A percentile compares a stretch with the other conserved stretches of the same genome.
phyloP scores from a whole-genome alignment of 1,284 basidiomycete genomes.

The Phellinidium pouzarii region DNA sequence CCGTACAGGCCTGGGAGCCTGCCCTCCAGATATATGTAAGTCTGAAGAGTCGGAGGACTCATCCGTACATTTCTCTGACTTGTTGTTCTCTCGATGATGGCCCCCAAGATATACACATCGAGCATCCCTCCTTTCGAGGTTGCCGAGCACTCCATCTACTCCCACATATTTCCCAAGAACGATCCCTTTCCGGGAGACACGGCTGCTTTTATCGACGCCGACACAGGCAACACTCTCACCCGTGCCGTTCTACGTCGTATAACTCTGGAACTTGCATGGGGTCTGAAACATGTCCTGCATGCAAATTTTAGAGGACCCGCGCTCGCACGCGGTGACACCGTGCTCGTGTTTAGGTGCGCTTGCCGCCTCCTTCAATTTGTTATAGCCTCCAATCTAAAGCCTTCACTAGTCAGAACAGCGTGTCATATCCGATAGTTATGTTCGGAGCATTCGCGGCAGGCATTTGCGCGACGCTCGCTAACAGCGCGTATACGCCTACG shows the following conservation, averaged over 20 bases:
- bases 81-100: too few species aligned
- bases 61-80: too few species aligned
- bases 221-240: constrained; percentile 48
- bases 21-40: too few species aligned
- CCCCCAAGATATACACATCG: constrained; percentile 27
- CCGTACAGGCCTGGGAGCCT: too few species aligned
- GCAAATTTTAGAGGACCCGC: constrained; percentile 35
- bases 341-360: constrained; percentile 40
- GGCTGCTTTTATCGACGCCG: constrained; percentile 64
- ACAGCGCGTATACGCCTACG: constrained; percentile 36
- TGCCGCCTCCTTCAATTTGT: too few species aligned
- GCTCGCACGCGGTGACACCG: constrained; percentile 22
- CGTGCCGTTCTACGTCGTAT: constrained; percentile 48
- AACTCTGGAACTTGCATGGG: constrained; percentile 50
- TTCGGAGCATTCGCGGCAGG: constrained; percentile 52
- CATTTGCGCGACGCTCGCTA: constrained; percentile 41
- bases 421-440: constrained; percentile 57
- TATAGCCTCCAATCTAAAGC: too few species aligned
- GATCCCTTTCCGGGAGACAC: constrained; percentile 30
- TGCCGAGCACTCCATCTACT: constrained; percentile 25
- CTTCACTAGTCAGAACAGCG: constrained; percentile 41
- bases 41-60: too few species aligned
- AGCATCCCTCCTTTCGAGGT: constrained; percentile 22
- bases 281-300: constrained; percentile 36
- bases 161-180: constrained; percentile 24